Percentiles rank a stretch among this genome's conserved stretches.
Conservation (phyloP, 2,329 filamentous ascomycete genomes). For the Xylariaceae sp. region DNA sequence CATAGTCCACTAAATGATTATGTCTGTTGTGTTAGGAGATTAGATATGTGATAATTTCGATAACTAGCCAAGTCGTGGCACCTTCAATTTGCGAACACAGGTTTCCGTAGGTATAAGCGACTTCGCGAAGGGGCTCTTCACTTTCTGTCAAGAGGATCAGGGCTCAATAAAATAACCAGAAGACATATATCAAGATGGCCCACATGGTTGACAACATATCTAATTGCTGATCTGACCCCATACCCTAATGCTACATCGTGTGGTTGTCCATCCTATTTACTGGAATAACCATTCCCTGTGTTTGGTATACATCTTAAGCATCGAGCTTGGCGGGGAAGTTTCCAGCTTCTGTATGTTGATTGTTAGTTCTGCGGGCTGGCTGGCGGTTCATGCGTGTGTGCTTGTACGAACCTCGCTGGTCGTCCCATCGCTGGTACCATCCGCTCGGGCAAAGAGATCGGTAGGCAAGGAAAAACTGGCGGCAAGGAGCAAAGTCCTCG, state of each 20-base stretch:
- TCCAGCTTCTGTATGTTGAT: conserved; percentile 61
- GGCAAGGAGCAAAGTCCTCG: conserved; percentile 97
- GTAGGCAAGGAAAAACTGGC: conserved; percentile 95
- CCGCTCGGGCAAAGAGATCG: conserved; percentile 94
- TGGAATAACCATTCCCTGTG: conserved; percentile 6
- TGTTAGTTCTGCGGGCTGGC: conserved; percentile 34
- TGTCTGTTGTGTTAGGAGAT: no score
- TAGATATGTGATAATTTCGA: no score
- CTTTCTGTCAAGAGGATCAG: not conserved
- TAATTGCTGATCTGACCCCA: conserved; percentile 35
- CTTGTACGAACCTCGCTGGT: conserved; percentile 83
- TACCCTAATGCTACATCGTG: conserved; percentile 40
- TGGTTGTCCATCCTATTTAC: conserved; percentile 22
- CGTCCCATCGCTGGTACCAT: conserved; percentile 96
- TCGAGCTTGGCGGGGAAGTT: conserved; percentile 73
- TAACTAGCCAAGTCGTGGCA: no score
- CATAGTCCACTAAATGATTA: no score
- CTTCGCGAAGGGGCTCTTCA: not conserved
- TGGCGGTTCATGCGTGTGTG: not conserved
- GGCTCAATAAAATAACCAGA: not conserved
- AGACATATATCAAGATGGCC: conserved; percentile 16
- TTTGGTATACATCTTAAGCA: conserved; percentile 49
- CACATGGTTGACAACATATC: conserved; percentile 26
- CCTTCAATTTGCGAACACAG: not conserved
- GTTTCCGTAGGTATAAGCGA: not conserved